Evolutionary conservation across 2,329 filamentous ascomycete species (phyloP), one percentile per base, ranked within the genome.

Genomic region (Hypoxylon rubiginosum): DNA sequence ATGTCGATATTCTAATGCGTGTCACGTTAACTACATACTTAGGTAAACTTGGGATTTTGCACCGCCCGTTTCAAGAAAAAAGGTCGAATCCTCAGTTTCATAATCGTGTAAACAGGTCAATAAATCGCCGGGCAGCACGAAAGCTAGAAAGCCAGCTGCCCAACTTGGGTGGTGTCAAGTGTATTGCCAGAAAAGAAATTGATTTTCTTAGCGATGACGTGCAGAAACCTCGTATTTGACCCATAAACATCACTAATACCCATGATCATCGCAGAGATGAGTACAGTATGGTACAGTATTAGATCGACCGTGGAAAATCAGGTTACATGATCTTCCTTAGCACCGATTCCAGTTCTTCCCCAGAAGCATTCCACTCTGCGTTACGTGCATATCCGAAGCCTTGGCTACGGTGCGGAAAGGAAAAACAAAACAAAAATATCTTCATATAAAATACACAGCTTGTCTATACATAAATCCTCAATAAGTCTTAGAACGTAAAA

Each of bases 161-260:
- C 50, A 57, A 64, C 39, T 60, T 34, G 51, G 57, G 48, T 41
- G 50, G 21, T 36, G 34, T 51, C 48, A 19, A 26, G 11, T 17
- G 26, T 50, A 11, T 26, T 49, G 46, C 26, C 24, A n/a, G 24
- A 24, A 58, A 50, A 24, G 49, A 61, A 61, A 61, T 63, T 60
- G 53, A 66, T 48, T 58, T 48, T 32, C 51, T 39, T 58, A 45
- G 54, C 36, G 43, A 68, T 68, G 66, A 68, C 63, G 66, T 68
- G 66, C 63, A 66, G 59, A 34, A 59, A 63, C 50, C 66, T 68
- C 66, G 66, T 68, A 68, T 68, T 68, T 28, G 66, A 68, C 59
- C 66, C 66, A 68, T 68, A 52, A 61, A 52, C 52, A n/a, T 60
- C 51, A n/a, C 48, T 66, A 66, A 55, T 48, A 58, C 45, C 52